Base-by-base conservation (phyloP, 2,329 filamentous ascomycete genomes). In the Pleoardoris graminearum region DNA sequence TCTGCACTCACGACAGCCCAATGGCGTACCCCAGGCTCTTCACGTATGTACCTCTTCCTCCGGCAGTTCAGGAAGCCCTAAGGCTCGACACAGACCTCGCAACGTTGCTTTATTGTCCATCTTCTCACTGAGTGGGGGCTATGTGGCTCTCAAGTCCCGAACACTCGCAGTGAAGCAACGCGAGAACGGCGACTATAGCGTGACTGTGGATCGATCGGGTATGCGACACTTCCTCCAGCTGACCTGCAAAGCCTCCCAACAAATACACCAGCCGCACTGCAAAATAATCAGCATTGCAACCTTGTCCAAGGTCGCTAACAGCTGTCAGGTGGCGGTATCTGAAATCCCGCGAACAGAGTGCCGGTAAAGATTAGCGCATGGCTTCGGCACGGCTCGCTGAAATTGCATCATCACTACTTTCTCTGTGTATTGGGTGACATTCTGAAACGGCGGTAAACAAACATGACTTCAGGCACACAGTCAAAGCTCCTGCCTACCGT, bases 181-280 rank as follows among this genome's bases (percentile, higher is more conserved):
- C 30, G 62, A 70, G 35, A 57, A 46, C 17, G 69, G 71, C 14
- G 70, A 74, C 48, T 74, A 71, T 45, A 69, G 64, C 16, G 71
- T 74, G 12, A 59, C 65, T 12, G 69, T 72, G 17, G 68, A 73
- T 32, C 57, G 71, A 44, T 74, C 71, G 17, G 71, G 71, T 71
- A 58, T 17, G 60, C 12, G 11, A 17, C n/a, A 17, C 35, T 17
- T 27, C 23, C 21, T 23, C 33, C 4, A 17, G 11, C 7, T 37
- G 23, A 14, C 22, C 19, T 19, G 37, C 35, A 33, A 22, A 37
- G 41, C 59, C 35, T 12, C 55, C 30, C 52, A 53, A 19, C 12
- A 29, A 7, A 29, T 12, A 51, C 57, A 25, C 17, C 58, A 3
- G 14, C 7, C n/a, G n/a, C n/a, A n/a, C n/a, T n/a, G n/a, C n/a